These are phyloP conservation scores for Cordyceps farinosa DNA, from an alignment of 2,329 filamentous ascomycete genomes.

Conservation along the genomic window DNA sequence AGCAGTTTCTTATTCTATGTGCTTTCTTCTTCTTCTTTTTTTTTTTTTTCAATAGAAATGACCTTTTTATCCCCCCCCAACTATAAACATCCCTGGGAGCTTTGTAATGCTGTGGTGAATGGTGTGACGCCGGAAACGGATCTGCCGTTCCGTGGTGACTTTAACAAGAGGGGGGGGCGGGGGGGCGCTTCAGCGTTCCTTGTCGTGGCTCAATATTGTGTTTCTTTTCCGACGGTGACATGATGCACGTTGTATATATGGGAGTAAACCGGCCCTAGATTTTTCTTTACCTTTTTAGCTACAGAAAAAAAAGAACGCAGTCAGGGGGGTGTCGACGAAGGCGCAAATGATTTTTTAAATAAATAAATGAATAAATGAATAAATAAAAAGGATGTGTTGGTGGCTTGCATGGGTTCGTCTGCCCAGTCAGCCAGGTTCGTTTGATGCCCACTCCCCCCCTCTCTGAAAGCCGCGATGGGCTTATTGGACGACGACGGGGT, in stretches of 20 bases:
- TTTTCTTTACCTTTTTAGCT: too few relatives aligned
- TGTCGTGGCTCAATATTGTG: too few relatives aligned
- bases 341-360: too few relatives aligned
- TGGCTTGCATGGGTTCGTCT: conserved; percentile 14
- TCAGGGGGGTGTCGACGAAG: background rate
- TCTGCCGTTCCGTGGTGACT: background rate
- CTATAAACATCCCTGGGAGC: too few relatives aligned
- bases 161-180: background rate
- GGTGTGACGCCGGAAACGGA: too few relatives aligned
- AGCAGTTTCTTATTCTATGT: conserved; percentile 2
- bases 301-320: background rate
- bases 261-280: too few relatives aligned
- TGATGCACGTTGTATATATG: background rate
- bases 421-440: background rate
- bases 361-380: background rate
- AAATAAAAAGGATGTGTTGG: background rate
- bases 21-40: background rate
- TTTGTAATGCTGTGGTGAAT: too few relatives aligned
- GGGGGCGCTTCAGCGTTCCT: too few relatives aligned
- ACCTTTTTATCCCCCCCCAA: background rate
- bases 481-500: background rate
- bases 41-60: background rate
- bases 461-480: background rate
- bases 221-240: conserved; percentile 1
- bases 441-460: background rate